Conservation (phyloP, 371 early-diverging fungal species). For the Capillidium rhysosporum region DNA sequence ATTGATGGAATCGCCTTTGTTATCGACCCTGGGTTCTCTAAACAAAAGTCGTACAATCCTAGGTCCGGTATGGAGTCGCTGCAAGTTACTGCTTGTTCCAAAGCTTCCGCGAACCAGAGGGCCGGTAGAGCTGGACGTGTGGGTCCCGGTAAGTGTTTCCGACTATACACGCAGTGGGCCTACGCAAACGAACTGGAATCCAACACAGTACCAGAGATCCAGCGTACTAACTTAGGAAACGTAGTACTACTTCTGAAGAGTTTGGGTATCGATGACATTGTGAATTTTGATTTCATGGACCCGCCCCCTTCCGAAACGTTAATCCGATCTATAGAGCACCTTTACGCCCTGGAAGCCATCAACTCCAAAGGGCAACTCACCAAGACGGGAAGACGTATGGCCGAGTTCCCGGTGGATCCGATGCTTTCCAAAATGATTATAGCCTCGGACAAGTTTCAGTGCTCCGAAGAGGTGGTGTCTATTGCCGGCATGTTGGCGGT, state of each 20-base stretch:
- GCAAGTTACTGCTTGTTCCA: slow-evolving; percentile 72
- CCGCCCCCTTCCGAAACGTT: slow-evolving; percentile 49
- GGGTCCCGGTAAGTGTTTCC: slow-evolving; percentile 68
- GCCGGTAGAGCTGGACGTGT: slow-evolving; percentile 94
- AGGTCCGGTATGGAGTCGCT: slow-evolving; percentile 83
- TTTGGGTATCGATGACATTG: slow-evolving; percentile 73
- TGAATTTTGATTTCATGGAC: slow-evolving; percentile 94
- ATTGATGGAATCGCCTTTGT: slow-evolving; percentile 97
- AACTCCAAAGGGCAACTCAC: slow-evolving; percentile 71
- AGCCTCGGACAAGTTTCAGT: slow-evolving; percentile 56
- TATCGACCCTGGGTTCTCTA: slow-evolving; percentile 92
- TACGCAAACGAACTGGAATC: slow-evolving; percentile 59
- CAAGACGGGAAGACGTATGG: slow-evolving; percentile 63
- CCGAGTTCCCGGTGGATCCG: slow-evolving; percentile 91
- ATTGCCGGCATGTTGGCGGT: slow-evolving; percentile 77
- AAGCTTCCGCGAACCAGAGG: slow-evolving; percentile 92
- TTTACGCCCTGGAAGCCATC: slow-evolving; percentile 82
- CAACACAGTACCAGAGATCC: slow-evolving; percentile 87
- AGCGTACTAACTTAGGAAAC: slow-evolving; percentile 75
- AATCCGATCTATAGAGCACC: slow-evolving; percentile 67
- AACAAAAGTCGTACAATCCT: slow-evolving; percentile 92
- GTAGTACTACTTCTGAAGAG: slow-evolving; percentile 81
- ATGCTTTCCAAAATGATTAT: slow-evolving; percentile 83
- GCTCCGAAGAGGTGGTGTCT: slow-evolving; percentile 81
- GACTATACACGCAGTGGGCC: slow-evolving; percentile 84